Percentiles rank a stretch among this genome's conserved stretches.
These are phyloP conservation scores for Ampelocalamus luodianensis DNA, from an alignment of 176 grass and related monocot species.

Conservation along the genomic window DNA sequence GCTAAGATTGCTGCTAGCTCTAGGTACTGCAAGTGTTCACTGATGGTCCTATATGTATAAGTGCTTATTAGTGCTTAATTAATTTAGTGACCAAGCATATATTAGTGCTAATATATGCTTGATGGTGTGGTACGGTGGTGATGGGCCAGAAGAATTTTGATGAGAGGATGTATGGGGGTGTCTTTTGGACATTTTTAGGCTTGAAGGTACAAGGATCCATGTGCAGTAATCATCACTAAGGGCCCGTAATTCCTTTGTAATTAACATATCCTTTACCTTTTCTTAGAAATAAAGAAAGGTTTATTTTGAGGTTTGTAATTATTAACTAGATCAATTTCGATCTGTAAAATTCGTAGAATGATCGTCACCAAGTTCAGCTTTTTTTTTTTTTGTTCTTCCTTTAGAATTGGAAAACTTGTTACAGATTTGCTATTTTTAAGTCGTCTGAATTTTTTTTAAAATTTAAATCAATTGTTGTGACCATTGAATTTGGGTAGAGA, in stretches of 20 bases:
- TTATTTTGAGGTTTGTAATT: background rate
- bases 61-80: constrained; percentile 24
- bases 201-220: constrained; percentile 54
- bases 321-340: background rate
- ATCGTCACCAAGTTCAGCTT: background rate
- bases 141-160: constrained; percentile 41
- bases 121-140: constrained; percentile 34
- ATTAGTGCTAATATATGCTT: background rate
- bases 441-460: too few relatives aligned
- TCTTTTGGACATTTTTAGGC: constrained; percentile 51
- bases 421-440: too few relatives aligned
- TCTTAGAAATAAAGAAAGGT: background rate
- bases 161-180: background rate
- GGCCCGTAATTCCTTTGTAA: background rate
- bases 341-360: background rate
- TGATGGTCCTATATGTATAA: constrained; percentile 39
- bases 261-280: constrained; percentile 21
- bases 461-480: too few relatives aligned
- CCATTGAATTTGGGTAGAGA: too few relatives aligned
- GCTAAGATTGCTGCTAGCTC: constrained; percentile 4
- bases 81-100: background rate
- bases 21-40: background rate
- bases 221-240: constrained; percentile 55
- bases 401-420: too few relatives aligned
- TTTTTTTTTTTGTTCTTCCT: background rate